These are phyloP conservation scores for Metschnikowia cubensis DNA, from an alignment of 805 yeast genomes.

Conservation along the genomic window DNA sequence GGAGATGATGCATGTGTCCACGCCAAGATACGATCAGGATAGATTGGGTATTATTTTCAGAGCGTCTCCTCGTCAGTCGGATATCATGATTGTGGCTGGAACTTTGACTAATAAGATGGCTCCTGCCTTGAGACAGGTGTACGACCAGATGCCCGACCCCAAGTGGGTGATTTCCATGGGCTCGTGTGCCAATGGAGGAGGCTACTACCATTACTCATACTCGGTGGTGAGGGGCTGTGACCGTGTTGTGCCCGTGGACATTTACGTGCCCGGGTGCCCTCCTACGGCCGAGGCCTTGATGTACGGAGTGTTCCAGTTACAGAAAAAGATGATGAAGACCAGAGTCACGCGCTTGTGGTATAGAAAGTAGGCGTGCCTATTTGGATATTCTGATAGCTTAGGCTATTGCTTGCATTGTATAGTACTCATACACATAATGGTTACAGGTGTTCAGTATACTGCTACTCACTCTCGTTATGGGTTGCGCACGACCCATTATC, in stretches of 20 bases:
- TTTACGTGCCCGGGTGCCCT: slow-evolving; percentile 91
- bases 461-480: no score
- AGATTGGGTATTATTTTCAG: slow-evolving; percentile 89
- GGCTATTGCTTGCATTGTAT: slow-evolving; percentile 16
- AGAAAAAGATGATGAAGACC: slow-evolving; percentile 83
- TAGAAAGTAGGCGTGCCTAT: slow-evolving; percentile 40
- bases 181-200: slow-evolving; percentile 92
- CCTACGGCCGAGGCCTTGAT: slow-evolving; percentile 87
- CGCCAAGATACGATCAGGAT: slow-evolving; percentile 90
- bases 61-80: slow-evolving; percentile 90
- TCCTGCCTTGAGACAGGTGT: slow-evolving; percentile 86
- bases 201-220: slow-evolving; percentile 86
- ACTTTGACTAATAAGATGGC: slow-evolving; percentile 92
- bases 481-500: no score
- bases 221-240: slow-evolving; percentile 89
- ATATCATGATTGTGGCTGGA: slow-evolving; percentile 89
- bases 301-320: slow-evolving; percentile 87
- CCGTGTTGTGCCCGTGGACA: slow-evolving; percentile 82
- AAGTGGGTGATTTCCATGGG: slow-evolving; percentile 96
- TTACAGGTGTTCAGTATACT: not conserved
- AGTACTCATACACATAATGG: slow-evolving; percentile 12
- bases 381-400: not conserved
- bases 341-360: slow-evolving; percentile 85
- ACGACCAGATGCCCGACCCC: slow-evolving; percentile 93
- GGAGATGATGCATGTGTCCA: slow-evolving; percentile 91